Evolutionary conservation across 1,284 basidiomycete genomes (phyloP).

Genomic region (Phenoliferia sp.): DNA sequence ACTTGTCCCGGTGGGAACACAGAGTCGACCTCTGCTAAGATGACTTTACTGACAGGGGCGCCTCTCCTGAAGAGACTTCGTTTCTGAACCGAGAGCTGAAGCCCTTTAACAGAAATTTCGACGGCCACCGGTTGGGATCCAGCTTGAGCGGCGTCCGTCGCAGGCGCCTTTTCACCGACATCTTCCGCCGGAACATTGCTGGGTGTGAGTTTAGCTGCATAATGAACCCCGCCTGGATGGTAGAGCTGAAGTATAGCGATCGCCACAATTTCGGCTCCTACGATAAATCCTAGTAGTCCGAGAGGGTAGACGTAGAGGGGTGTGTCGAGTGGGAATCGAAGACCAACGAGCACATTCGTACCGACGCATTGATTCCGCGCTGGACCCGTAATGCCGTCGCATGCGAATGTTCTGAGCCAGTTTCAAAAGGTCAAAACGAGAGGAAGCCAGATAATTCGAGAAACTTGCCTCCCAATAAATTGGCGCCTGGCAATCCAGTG

Average conservation of each 20-base stretch:
- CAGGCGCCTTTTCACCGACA: background rate
- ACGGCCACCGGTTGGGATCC: too few species aligned
- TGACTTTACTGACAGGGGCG: constrained; percentile 37
- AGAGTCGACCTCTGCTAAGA: constrained; percentile 46
- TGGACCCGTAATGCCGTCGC: constrained; percentile 40
- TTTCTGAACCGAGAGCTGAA: constrained; percentile 29
- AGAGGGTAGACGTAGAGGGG: constrained; percentile 44
- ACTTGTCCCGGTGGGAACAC: constrained; percentile 49
- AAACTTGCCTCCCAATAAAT: constrained; percentile 35
- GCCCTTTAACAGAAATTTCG: constrained; percentile 15
- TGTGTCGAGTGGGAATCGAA: constrained; percentile 39
- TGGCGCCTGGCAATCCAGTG: constrained; percentile 44
- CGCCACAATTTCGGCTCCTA: constrained; percentile 41
- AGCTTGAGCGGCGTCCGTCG: too few species aligned
- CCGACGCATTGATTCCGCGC: constrained; percentile 46
- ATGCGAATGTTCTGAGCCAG: constrained; percentile 41
- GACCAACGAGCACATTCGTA: constrained; percentile 45
- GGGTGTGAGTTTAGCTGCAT: constrained; percentile 37
- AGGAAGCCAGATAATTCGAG: background rate
- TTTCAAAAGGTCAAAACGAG: background rate
- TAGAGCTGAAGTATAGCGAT: constrained; percentile 42
- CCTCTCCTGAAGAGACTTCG: background rate
- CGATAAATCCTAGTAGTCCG: constrained; percentile 44
- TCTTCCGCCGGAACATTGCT: background rate
- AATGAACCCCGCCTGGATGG: constrained; percentile 46